Conservation (phyloP, 2,329 filamentous ascomycete genomes). For the Pyrenophora tritici-repentis region DNA sequence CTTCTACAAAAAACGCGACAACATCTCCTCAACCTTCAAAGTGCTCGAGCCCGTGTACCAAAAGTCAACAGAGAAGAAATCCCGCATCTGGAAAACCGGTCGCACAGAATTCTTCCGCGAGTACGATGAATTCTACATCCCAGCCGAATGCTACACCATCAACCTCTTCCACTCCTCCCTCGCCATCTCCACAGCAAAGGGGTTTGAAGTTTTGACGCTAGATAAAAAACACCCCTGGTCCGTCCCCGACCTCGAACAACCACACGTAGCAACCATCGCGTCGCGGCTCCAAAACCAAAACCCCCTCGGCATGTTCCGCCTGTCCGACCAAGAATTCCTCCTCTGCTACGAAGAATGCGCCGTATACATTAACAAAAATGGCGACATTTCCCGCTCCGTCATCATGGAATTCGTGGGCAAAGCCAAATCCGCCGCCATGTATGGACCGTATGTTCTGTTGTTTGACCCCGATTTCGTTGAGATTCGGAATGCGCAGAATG, state of each 20-base stretch:
- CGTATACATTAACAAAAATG: slow-evolving; percentile 97
- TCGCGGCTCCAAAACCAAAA: slow-evolving; percentile 79
- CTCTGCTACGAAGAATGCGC: slow-evolving; percentile 95
- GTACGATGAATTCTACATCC: slow-evolving; percentile 98
- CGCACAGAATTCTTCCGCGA: slow-evolving; percentile 95
- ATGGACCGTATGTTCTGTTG: slow-evolving; percentile 86
- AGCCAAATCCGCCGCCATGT: slow-evolving; percentile 84
- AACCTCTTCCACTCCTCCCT: slow-evolving; percentile 96
- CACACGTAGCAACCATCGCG: slow-evolving; percentile 83
- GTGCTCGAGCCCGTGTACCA: slow-evolving; percentile 95
- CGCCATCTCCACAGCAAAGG: slow-evolving; percentile 86
- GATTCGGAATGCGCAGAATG: slow-evolving; percentile 95
- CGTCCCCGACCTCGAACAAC: slow-evolving; percentile 81
- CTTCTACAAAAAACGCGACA: slow-evolving; percentile 96
- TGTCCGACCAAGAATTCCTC: slow-evolving; percentile 79
- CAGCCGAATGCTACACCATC: slow-evolving; percentile 89
- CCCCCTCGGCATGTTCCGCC: slow-evolving; percentile 93
- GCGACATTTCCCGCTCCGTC: slow-evolving; percentile 88
- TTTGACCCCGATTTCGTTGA: slow-evolving; percentile 98
- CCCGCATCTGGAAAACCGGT: slow-evolving; percentile 70
- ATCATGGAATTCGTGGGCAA: slow-evolving; percentile 99
- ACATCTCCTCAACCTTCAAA: slow-evolving; percentile 91
- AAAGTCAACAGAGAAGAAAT: slow-evolving; percentile 83
- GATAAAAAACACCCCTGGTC: slow-evolving; percentile 97
- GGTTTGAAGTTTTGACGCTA: slow-evolving; percentile 92